Conservation (phyloP, 1,284 basidiomycete genomes). For the Spongispora temasekensis region DNA sequence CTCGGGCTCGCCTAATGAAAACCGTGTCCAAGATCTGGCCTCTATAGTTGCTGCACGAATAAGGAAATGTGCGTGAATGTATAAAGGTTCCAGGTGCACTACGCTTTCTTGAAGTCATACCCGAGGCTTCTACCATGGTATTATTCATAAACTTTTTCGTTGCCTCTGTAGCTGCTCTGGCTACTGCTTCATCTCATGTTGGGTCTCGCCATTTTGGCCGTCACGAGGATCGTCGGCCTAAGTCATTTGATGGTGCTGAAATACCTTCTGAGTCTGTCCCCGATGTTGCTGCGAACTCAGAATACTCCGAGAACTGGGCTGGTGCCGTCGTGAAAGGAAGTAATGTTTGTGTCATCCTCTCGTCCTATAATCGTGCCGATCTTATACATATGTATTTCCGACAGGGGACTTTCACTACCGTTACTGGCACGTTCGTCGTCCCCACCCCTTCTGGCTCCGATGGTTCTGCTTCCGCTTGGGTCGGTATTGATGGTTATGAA, state of each 20-base stretch:
- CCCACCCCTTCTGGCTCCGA: background rate
- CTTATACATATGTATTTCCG: background rate
- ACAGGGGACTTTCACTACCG: background rate
- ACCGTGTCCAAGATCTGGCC: too few species aligned
- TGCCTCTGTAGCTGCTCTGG: background rate
- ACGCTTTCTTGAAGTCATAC: too few species aligned
- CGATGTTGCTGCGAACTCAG: too few species aligned
- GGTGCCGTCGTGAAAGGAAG: background rate
- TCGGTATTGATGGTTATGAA: background rate
- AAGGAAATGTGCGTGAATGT: too few species aligned
- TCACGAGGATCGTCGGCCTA: background rate
- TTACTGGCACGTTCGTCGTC: background rate
- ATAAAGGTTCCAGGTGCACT: too few species aligned
- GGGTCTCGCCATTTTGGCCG: background rate
- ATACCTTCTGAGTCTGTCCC: background rate
- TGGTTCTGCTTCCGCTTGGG: background rate
- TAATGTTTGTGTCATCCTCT: background rate
- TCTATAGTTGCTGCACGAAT: too few species aligned
- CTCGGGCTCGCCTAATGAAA: too few species aligned
- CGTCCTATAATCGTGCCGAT: background rate
- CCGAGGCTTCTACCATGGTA: too few species aligned
- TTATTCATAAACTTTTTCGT: background rate
- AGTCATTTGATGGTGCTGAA: background rate
- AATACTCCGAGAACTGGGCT: background rate
- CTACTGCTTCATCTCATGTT: background rate